Evolutionary conservation across 495 filamentous ascomycete genomes (phyloP).

Genomic region (Sabuloglossum arenarium): DNA sequence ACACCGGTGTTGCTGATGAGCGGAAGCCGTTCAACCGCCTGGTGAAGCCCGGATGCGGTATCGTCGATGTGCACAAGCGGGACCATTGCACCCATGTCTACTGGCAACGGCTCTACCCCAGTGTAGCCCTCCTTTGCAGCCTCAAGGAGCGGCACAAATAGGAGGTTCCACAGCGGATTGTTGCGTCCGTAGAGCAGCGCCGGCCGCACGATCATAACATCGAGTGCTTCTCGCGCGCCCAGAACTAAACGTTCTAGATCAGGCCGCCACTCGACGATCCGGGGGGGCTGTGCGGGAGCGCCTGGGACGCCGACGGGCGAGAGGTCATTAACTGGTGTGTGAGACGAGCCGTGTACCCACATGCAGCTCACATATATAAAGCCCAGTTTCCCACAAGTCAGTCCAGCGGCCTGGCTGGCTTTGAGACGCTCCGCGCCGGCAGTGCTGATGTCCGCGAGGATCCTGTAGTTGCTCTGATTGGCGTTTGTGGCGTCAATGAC

Average conservation of each 20-base stretch:
- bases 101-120: slow-evolving; percentile 9
- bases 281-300: slow-evolving; percentile 9
- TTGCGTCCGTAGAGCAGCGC: slow-evolving; percentile 19
- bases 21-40: slow-evolving; percentile 18
- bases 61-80: slow-evolving; percentile 22
- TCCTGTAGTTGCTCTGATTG: slow-evolving; percentile 5
- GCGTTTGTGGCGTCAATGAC: slow-evolving; percentile 18
- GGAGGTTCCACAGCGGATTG: slow-evolving; percentile 10
- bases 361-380: slow-evolving; percentile 23
- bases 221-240: slow-evolving; percentile 10
- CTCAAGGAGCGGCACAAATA: slow-evolving; percentile 12
- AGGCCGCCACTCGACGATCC: slow-evolving; percentile 16
- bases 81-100: slow-evolving; percentile 8
- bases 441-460: slow-evolving; percentile 12
- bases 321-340: slow-evolving; percentile 15
- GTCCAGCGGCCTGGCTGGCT: slow-evolving; percentile 4
- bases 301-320: slow-evolving; percentile 11
- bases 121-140: slow-evolving; percentile 9
- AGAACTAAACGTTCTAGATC: slow-evolving; percentile 15
- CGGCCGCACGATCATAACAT: slow-evolving; percentile 20
- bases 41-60: slow-evolving; percentile 16
- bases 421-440: slow-evolving; percentile 11
- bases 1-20: slow-evolving; percentile 14
- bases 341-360: slow-evolving; percentile 21
- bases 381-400: slow-evolving; percentile 17